Percentiles rank a stretch among this genome's conserved stretches.
Evolutionary conservation across 2,329 filamentous ascomycete species (phyloP).

Genomic region (Periconia digitata): DNA sequence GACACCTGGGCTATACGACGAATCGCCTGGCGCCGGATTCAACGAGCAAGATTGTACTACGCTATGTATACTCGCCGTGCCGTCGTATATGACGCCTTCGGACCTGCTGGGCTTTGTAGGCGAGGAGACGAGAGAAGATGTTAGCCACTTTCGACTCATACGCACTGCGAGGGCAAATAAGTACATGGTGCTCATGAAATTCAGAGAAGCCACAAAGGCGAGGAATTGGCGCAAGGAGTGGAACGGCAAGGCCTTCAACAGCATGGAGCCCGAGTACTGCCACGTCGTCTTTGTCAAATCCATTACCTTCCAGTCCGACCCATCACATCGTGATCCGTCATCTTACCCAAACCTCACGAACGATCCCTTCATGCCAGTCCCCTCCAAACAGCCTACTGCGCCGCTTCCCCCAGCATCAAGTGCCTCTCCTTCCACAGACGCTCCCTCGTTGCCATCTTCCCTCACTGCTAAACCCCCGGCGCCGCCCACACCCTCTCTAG

Average conservation of each 20-base stretch:
- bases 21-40: constrained; percentile 42
- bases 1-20: constrained; percentile 61
- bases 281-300: constrained; percentile 94
- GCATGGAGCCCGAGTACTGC: constrained; percentile 91
- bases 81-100: constrained; percentile 86
- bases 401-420: constrained; percentile 31
- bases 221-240: constrained; percentile 80
- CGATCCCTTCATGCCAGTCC: constrained; percentile 65
- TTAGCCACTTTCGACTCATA: constrained; percentile 93
- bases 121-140: constrained; percentile 78
- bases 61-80: constrained; percentile 90
- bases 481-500: constrained; percentile 77
- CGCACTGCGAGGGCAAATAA: constrained; percentile 85
- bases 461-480: constrained; percentile 64
- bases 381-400: constrained; percentile 37
- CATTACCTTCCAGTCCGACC: constrained; percentile 76
- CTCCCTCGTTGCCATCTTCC: constrained; percentile 43
- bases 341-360: constrained; percentile 64
- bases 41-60: constrained; percentile 74
- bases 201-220: constrained; percentile 73
- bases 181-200: constrained; percentile 96
- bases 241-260: constrained; percentile 92
- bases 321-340: constrained; percentile 44
- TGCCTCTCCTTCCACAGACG: constrained; percentile 37
- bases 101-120: constrained; percentile 92